Evolutionary conservation across 1,284 basidiomycete species (phyloP), one percentile per base, ranked within the genome.

Genomic region (Sanghuangporus weigelae): DNA sequence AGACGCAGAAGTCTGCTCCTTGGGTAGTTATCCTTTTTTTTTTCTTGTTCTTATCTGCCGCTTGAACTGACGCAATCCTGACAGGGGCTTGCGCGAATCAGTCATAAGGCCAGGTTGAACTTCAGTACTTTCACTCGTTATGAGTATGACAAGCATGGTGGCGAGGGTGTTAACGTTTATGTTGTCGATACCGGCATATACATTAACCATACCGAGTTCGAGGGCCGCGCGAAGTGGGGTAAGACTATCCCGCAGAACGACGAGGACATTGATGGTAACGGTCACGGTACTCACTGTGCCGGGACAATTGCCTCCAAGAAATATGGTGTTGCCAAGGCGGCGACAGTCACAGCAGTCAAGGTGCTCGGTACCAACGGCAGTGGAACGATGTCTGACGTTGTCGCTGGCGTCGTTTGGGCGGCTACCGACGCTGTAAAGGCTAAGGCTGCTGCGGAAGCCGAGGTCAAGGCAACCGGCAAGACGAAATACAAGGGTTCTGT

Each of bases 241-340:
- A 87, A 84, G 77, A 94, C 92, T n/a, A 83, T 94, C 65, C 92
- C 94, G 8, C 64, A 73, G 71, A 86, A 91, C 68, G 92, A 93
- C 69, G 79, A 79, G 2, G 92, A 95, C 71, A 80, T 84, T 68
- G 94, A 96, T 71, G 84, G 81, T 53, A 87, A 88, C 66, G 86
- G 86, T 60, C 86, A 88, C 61, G 86, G 86, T 58, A 87, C 92
- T 49, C 94, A 96, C 77, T 94, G 92, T 70, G 92, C 92, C 53
- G 90, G 90, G 60, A 93, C 89, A 35, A 89, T 92, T 66, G 94
- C 85, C 21, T 92, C 89, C 16, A 76, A 77, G 71, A 80, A 87
- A 73, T 96, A 93, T 71, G 97, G 97, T 78, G 94, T 99, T 54
- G 96, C 97, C 63, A 99, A 98, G 86, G 84, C 84, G 69, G 96